phyloP scores from a whole-genome alignment of 768 basidiomycete genomes.

The Kwoniella europaea region DNA sequence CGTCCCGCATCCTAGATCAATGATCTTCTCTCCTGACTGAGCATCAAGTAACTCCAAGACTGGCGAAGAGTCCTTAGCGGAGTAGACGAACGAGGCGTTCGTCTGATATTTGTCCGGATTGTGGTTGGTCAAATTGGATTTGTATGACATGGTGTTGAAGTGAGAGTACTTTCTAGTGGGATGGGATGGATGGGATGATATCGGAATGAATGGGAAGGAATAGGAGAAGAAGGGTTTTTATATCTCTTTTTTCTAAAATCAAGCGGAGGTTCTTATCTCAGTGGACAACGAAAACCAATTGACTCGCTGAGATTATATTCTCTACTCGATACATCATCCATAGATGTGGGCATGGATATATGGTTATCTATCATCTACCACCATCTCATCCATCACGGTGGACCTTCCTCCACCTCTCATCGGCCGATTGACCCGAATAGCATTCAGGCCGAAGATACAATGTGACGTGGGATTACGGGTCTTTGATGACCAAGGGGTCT shows the following conservation, averaged over 20 bases:
- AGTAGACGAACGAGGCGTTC: conserved; percentile 73
- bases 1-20: conserved; percentile 72
- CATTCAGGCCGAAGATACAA: neutral
- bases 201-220: neutral
- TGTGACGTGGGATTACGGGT: conserved; percentile 5
- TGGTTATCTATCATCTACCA: conserved; percentile 8
- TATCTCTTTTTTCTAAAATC: neutral
- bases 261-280: neutral
- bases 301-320: neutral
- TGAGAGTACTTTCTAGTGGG: too few species aligned
- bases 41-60: conserved; percentile 70
- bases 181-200: neutral
- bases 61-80: conserved; percentile 61
- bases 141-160: conserved; percentile 15
- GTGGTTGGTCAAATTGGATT: conserved; percentile 44
- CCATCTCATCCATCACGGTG: neutral
- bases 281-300: neutral
- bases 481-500: too few species aligned
- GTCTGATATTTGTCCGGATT: conserved; percentile 67
- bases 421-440: neutral
- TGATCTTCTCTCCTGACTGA: conserved; percentile 69
- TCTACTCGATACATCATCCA: too few species aligned
- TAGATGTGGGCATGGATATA: neutral
- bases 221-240: neutral
- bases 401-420: conserved; percentile 2